A percentile compares a stretch with the other conserved stretches of the same genome.
phyloP scores from a whole-genome alignment of 164 flowering plant species.

The Liriodendron chinense region DNA sequence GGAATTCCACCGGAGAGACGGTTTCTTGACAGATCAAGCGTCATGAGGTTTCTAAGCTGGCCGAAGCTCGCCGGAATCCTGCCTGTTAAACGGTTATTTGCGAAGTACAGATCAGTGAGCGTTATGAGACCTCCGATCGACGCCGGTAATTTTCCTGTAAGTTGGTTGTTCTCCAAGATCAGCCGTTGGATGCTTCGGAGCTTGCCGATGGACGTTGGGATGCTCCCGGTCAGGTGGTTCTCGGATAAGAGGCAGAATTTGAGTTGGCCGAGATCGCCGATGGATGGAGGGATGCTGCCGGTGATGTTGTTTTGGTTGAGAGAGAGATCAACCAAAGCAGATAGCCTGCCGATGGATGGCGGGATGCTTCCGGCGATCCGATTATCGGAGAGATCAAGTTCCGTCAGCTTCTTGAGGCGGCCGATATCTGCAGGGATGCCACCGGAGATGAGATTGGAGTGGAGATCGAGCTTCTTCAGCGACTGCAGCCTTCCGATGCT shows the following conservation, averaged over 20 bases:
- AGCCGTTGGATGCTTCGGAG: conserved; percentile 41
- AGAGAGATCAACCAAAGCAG: conserved; percentile 26
- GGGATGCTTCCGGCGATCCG: conserved; percentile 51
- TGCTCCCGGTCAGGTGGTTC: conserved; percentile 46
- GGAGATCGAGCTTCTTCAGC: conserved; percentile 38
- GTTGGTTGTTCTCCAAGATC: conserved; percentile 51
- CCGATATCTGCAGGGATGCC: conserved; percentile 49
- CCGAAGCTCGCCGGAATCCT: conserved; percentile 58
- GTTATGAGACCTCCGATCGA: conserved; percentile 43
- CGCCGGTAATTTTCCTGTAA: conserved; percentile 48
- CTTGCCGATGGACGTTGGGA: conserved; percentile 50
- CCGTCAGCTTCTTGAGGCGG: conserved; percentile 30
- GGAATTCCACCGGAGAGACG: conserved; percentile 52
- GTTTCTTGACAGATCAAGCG: conserved; percentile 55
- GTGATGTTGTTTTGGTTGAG: conserved; percentile 47
- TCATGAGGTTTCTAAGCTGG: conserved; percentile 37
- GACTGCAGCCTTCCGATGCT: conserved; percentile 31
- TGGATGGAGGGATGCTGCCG: conserved; percentile 50
- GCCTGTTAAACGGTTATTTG: conserved; percentile 52
- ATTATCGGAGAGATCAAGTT: conserved; percentile 51
- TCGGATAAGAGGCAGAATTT: conserved; percentile 39
- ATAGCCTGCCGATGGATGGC: conserved; percentile 39
- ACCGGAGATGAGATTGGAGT: conserved; percentile 42
- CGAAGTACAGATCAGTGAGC: conserved; percentile 42
- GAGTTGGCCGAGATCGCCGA: conserved; percentile 34